phyloP scores from a whole-genome alignment of 371 early-diverging fungal genomes.

The Mortierella sp. region DNA sequence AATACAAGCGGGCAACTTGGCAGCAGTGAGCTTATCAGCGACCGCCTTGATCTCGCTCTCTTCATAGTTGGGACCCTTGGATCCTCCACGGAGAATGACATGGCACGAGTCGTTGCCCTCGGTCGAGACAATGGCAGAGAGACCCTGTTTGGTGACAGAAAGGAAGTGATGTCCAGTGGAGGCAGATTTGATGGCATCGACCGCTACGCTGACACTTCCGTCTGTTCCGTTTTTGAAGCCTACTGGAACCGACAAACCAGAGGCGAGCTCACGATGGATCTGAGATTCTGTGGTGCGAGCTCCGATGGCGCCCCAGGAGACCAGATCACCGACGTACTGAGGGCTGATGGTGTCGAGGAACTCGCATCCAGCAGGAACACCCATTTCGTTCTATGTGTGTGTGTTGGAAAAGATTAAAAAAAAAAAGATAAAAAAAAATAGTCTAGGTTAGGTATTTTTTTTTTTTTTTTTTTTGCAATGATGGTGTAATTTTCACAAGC shows the following conservation, averaged over 20 bases:
- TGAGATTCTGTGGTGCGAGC: conserved; percentile 95
- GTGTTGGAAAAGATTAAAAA: background rate
- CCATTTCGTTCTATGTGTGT: conserved; percentile 73
- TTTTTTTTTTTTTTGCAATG: background rate
- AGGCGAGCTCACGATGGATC: conserved; percentile 93
- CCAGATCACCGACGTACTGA: conserved; percentile 91
- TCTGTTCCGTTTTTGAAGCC: conserved; percentile 97
- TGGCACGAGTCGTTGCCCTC: conserved; percentile 88
- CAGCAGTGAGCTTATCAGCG: conserved; percentile 68
- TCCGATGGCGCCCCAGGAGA: conserved; percentile 95
- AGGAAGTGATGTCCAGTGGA: conserved; percentile 89
- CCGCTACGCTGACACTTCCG: conserved; percentile 87
- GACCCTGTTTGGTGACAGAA: conserved; percentile 93
- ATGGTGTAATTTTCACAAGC: no score
- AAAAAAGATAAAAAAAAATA: background rate
- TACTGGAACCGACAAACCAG: conserved; percentile 93
- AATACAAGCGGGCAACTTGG: conserved; percentile 69
- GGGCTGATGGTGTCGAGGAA: conserved; percentile 95
- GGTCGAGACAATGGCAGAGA: conserved; percentile 90
- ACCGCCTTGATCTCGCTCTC: conserved; percentile 71
- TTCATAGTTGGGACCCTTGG: conserved; percentile 90
- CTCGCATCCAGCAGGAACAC: conserved; percentile 90
- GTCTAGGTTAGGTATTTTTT: background rate
- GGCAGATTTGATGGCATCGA: conserved; percentile 93
- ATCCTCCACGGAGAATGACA: conserved; percentile 91